These are phyloP conservation scores for Didymosphaeria variabile DNA, from an alignment of 2,329 filamentous ascomycete genomes.

Conservation along the genomic window DNA sequence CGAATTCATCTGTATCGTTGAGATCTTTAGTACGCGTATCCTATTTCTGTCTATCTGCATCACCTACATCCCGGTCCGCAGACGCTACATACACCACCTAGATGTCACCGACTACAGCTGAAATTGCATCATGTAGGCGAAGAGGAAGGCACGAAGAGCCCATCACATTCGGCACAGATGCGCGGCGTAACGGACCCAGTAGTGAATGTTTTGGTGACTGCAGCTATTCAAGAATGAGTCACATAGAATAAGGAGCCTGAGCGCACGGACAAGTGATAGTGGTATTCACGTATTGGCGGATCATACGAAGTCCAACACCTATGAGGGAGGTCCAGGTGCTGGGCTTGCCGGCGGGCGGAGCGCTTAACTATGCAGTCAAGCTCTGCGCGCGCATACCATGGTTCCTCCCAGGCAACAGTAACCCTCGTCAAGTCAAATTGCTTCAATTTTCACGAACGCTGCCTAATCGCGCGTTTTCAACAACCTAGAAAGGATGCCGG, in stretches of 20 bases:
- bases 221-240: too few species aligned
- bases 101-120: slow-evolving; percentile 1
- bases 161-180: slow-evolving; percentile 1
- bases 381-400: slow-evolving; percentile 8
- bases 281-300: slow-evolving; percentile 3
- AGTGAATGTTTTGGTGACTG: background rate
- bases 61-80: slow-evolving; percentile 1
- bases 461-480: slow-evolving; percentile 5
- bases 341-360: slow-evolving; percentile 4
- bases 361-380: slow-evolving; percentile 9
- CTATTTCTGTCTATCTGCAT: slow-evolving; percentile 1
- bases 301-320: slow-evolving; percentile 4
- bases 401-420: slow-evolving; percentile 10
- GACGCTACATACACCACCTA: slow-evolving; percentile 1
- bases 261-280: too few species aligned
- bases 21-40: slow-evolving; percentile 2
- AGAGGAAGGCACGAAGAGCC: slow-evolving; percentile 1
- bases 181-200: background rate
- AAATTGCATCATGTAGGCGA: slow-evolving; percentile 3
- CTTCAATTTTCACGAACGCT: slow-evolving; percentile 8
- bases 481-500: slow-evolving; percentile 5
- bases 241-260: too few species aligned
- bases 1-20: slow-evolving; percentile 2
- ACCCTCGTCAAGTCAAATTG: slow-evolving; percentile 7
- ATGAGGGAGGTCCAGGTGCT: slow-evolving; percentile 6